Evolutionary conservation across 495 filamentous ascomycete genomes (phyloP).

Genomic region (Thozetella sp.): DNA sequence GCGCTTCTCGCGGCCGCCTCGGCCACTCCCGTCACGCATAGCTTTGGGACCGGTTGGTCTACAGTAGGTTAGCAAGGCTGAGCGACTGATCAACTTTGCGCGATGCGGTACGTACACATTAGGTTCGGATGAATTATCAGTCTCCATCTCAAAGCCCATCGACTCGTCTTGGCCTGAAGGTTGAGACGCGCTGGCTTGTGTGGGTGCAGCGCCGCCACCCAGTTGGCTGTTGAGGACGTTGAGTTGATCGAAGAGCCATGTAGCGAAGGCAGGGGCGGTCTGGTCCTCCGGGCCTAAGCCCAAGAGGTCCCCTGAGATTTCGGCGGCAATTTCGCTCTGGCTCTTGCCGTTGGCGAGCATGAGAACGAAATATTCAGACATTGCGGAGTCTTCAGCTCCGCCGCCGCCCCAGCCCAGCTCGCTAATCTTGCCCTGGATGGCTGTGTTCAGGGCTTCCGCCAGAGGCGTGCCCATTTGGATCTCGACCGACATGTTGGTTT

Average conservation of each 20-base stretch:
- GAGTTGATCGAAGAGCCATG: constrained; percentile 90
- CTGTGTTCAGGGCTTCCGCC: constrained; percentile 75
- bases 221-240: constrained; percentile 65
- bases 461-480: constrained; percentile 75
- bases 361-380: constrained; percentile 93
- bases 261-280: constrained; percentile 79
- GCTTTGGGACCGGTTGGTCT: constrained; percentile 95
- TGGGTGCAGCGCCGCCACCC: constrained; percentile 39
- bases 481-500: constrained; percentile 77
- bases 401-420: constrained; percentile 90
- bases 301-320: constrained; percentile 87
- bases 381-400: constrained; percentile 75
- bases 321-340: constrained; percentile 82
- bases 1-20: constrained; percentile 64
- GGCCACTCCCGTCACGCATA: constrained; percentile 74
- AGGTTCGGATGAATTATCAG: constrained; percentile 40
- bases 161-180: constrained; percentile 20
- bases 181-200: constrained; percentile 12
- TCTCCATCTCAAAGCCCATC: constrained; percentile 66
- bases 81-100: neutral
- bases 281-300: constrained; percentile 81
- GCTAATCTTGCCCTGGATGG: constrained; percentile 89
- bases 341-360: constrained; percentile 96
- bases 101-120: constrained; percentile 66
- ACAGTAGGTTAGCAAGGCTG: constrained; percentile 24